Evolutionary conservation across 2,329 filamentous ascomycete species (phyloP).

Genomic region (Colletotrichum spaethianum): DNA sequence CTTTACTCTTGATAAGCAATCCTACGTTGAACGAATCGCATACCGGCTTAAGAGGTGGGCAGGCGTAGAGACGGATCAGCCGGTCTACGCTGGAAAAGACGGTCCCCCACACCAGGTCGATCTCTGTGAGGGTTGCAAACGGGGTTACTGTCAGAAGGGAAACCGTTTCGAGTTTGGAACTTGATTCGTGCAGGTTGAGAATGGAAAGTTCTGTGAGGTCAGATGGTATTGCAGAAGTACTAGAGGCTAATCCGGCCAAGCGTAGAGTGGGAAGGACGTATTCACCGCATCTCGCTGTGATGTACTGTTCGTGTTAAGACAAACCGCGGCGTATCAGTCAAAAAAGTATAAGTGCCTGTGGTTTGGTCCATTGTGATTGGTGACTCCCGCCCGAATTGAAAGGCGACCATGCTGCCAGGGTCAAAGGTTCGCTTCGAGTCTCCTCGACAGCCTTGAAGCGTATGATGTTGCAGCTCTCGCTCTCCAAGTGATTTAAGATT

Average conservation of each 20-base stretch:
- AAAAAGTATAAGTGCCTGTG: too few species aligned
- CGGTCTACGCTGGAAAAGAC: not conserved
- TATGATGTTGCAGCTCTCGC: not conserved
- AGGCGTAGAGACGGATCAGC: constrained; percentile 44
- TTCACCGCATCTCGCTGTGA: too few species aligned
- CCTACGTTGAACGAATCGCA: constrained; percentile 52
- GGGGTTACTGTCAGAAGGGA: constrained; percentile 47
- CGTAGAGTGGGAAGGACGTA: too few species aligned
- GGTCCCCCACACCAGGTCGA: constrained; percentile 45
- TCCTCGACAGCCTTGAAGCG: not conserved
- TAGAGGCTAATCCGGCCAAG: too few species aligned
- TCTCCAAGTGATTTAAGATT: not conserved
- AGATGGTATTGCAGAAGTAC: too few species aligned
- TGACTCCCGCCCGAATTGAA: not conserved
- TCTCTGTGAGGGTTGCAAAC: constrained; percentile 56
- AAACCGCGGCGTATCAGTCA: too few species aligned
- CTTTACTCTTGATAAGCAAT: constrained; percentile 46
- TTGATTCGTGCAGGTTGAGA: too few species aligned
- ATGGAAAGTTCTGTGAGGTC: too few species aligned
- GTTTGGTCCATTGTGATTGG: too few species aligned
- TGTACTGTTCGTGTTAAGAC: too few species aligned
- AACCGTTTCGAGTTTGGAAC: not conserved
- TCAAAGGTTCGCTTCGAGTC: not conserved
- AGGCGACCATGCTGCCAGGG: not conserved
- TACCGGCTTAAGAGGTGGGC: constrained; percentile 56